phyloP scores from a whole-genome alignment of 257 asterid species.

The Avicennia marina region DNA sequence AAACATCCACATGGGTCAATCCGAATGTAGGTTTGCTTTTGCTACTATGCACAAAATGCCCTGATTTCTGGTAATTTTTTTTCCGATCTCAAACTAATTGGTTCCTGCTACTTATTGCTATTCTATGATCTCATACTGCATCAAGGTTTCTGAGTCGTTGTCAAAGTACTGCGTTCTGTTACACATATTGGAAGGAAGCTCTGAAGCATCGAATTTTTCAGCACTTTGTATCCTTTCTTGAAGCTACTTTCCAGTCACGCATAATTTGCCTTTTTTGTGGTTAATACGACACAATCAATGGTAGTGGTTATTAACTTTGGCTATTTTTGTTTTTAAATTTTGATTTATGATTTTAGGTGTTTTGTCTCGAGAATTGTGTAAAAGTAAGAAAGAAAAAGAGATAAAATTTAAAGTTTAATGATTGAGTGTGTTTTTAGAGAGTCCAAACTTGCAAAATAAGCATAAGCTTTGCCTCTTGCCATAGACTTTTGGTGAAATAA shows the following conservation, averaged over 20 bases:
- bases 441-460: no score
- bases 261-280: neutral
- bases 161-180: slow-evolving; percentile 81
- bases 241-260: slow-evolving; percentile 5
- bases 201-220: slow-evolving; percentile 71
- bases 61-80: neutral
- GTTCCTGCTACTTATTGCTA: neutral
- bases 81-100: neutral
- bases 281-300: neutral
- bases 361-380: no score
- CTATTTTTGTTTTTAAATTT: no score
- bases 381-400: no score
- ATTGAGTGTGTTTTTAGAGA: no score
- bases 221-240: slow-evolving; percentile 80
- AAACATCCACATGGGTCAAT: slow-evolving; percentile 67
- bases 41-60: neutral
- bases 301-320: neutral
- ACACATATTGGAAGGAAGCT: slow-evolving; percentile 71
- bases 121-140: slow-evolving; percentile 19
- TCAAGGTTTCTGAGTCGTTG: slow-evolving; percentile 71
- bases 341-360: no score
- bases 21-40: slow-evolving; percentile 49
- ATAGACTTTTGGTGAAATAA: slow-evolving; percentile 1
- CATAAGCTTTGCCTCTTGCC: slow-evolving; percentile 9
- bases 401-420: no score